Evolutionary conservation across 352 stramenopile species (phyloP).

Genomic region (Globisporangium radiosum): DNA sequence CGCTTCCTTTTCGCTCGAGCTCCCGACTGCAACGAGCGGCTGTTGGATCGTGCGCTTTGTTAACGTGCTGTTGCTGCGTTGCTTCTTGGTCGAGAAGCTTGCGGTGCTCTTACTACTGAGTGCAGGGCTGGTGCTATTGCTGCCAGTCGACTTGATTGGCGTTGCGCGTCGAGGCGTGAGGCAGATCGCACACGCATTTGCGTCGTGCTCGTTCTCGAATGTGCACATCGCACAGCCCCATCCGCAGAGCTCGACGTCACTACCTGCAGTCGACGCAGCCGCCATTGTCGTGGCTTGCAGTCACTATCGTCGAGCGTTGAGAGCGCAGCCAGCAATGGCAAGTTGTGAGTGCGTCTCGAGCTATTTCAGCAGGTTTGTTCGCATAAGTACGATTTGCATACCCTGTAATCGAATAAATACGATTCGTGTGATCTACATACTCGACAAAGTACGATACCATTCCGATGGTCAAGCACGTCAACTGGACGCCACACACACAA

Average conservation of each 20-base stretch:
- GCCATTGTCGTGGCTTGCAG: neutral
- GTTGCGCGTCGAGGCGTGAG: slow-evolving; percentile 7
- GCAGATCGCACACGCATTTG: slow-evolving; percentile 58
- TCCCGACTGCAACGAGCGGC: slow-evolving; percentile 50
- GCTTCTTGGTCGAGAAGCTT: slow-evolving; percentile 13
- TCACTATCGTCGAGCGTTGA: no score
- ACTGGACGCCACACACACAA: neutral
- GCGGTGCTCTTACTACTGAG: no score
- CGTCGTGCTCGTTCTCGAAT: slow-evolving; percentile 47
- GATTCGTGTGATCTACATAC: no score
- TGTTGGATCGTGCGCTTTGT: slow-evolving; percentile 17
- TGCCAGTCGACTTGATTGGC: slow-evolving; percentile 2
- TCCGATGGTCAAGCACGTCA: slow-evolving; percentile 5
- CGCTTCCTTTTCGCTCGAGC: slow-evolving; percentile 54
- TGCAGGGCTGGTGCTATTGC: slow-evolving; percentile 1
- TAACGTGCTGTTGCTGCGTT: slow-evolving; percentile 1
- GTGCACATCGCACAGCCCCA: slow-evolving; percentile 75
- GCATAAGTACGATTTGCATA: neutral
- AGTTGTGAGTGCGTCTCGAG: neutral
- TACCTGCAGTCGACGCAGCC: neutral
- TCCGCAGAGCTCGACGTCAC: neutral
- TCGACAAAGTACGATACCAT: neutral
- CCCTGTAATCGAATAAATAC: no score
- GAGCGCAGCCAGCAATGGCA: no score
- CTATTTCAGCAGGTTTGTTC: neutral